Evolutionary conservation across 352 stramenopile species (phyloP).

Genomic region (Phytophthora citricola): DNA sequence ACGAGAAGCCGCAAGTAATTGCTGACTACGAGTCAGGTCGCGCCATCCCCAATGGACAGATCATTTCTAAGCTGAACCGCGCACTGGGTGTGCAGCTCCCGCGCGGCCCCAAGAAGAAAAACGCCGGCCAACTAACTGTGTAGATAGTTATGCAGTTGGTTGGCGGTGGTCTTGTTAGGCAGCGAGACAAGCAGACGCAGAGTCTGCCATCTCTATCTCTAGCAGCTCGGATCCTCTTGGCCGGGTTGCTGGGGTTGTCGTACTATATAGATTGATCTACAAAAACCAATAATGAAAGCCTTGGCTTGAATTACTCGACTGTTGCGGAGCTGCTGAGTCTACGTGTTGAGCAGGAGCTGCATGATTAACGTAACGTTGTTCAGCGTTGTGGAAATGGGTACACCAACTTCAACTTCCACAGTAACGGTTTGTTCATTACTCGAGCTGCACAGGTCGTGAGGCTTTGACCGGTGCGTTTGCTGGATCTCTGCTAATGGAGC

Average conservation of each 20-base stretch:
- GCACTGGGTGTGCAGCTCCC: slow-evolving; percentile 92
- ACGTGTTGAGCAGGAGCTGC: neutral
- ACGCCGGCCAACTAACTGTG: slow-evolving; percentile 40
- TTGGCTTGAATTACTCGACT: slow-evolving; percentile 2
- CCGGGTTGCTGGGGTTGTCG: slow-evolving; percentile 19
- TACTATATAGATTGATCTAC: slow-evolving; percentile 46
- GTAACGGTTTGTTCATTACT: slow-evolving; percentile 11
- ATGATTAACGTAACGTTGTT: neutral
- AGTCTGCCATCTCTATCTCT: slow-evolving; percentile 19
- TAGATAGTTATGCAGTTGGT: slow-evolving; percentile 19
- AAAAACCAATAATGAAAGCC: slow-evolving; percentile 15
- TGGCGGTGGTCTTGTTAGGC: slow-evolving; percentile 26
- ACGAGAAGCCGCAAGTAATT: slow-evolving; percentile 97
- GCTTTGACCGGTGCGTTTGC: slow-evolving; percentile 8
- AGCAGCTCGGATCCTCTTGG: neutral
- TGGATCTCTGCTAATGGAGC: slow-evolving; percentile 13
- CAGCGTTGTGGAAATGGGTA: slow-evolving; percentile 26
- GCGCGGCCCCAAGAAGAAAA: slow-evolving; percentile 78
- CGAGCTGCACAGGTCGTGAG: neutral
- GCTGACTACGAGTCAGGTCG: slow-evolving; percentile 98
- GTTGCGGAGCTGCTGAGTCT: neutral
- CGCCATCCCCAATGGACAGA: slow-evolving; percentile 97
- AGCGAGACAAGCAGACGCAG: slow-evolving; percentile 16
- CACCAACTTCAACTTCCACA: slow-evolving; percentile 34
- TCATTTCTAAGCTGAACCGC: slow-evolving; percentile 97